A percentile compares a stretch with the other conserved stretches of the same genome.
Evolutionary conservation across 176 grass and related monocot genomes (phyloP).

Genomic region (Leersia perrieri): DNA sequence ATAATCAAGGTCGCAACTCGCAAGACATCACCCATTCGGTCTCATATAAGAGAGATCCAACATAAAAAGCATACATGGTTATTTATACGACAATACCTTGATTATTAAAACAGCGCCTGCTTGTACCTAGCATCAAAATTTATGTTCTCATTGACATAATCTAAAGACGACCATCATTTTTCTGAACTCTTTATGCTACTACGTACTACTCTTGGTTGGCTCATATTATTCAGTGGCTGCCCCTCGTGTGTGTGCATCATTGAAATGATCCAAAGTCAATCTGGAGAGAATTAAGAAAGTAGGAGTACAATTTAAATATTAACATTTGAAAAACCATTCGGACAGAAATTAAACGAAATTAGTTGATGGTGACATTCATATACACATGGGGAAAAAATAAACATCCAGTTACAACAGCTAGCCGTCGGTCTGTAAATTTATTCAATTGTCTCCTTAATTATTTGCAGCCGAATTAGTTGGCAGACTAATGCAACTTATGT

Average conservation of each 20-base stretch:
- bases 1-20: slow-evolving; percentile 15
- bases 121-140: slow-evolving; percentile 33
- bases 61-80: slow-evolving; percentile 37
- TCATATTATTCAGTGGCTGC: background rate
- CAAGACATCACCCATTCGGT: slow-evolving; percentile 19
- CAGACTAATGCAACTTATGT: background rate
- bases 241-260: background rate
- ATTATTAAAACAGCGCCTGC: slow-evolving; percentile 26
- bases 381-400: background rate
- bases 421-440: background rate
- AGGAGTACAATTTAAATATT: background rate
- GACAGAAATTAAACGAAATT: background rate
- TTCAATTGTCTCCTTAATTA: background rate
- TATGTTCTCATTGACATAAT: slow-evolving; percentile 9
- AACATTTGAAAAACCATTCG: background rate
- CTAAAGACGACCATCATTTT: background rate
- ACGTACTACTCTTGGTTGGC: background rate
- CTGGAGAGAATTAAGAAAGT: background rate
- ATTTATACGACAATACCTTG: background rate
- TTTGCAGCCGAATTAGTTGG: background rate
- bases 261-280: slow-evolving; percentile 7
- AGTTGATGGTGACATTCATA: background rate
- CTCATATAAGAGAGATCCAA: slow-evolving; percentile 27
- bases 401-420: background rate
- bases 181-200: background rate